Percentiles rank a stretch among this genome's conserved stretches.
Evolutionary conservation across 2,329 filamentous ascomycete genomes (phyloP).

Genomic region (Aspergillus costaricaensis): DNA sequence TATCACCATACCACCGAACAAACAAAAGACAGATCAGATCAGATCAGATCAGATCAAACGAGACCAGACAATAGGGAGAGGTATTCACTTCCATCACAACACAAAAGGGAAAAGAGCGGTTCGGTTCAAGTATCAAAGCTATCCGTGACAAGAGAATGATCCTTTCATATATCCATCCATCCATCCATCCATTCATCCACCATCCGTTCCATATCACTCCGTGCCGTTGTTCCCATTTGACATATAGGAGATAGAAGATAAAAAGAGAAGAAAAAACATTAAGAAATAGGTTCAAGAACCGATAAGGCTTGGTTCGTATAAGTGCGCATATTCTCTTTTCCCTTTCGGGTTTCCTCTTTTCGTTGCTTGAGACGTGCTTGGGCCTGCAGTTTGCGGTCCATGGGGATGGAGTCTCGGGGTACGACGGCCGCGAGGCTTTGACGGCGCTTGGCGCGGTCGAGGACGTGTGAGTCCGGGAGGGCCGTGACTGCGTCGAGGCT

Average conservation of each 20-base stretch:
- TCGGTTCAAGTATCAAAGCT: neutral
- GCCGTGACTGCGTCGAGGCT: constrained; percentile 33
- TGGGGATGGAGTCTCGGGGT: constrained; percentile 28
- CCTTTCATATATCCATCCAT: too few species aligned
- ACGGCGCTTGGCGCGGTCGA: constrained; percentile 25
- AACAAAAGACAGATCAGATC: neutral
- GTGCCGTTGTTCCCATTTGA: neutral
- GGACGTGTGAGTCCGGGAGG: constrained; percentile 17
- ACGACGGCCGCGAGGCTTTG: constrained; percentile 25
- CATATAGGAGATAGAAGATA: neutral
- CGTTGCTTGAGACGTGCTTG: constrained; percentile 36
- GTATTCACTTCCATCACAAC: neutral
- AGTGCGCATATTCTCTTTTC: constrained; percentile 36
- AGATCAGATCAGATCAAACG: neutral
- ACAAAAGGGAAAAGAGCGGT: neutral
- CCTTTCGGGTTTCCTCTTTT: constrained; percentile 31
- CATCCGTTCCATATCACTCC: neutral
- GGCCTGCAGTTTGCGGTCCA: constrained; percentile 38
- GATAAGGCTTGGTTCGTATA: constrained; percentile 8
- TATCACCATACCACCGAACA: neutral
- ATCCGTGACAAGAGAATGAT: neutral
- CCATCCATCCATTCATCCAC: too few species aligned
- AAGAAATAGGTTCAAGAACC: constrained; percentile 5
- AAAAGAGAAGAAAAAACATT: neutral
- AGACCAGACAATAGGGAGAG: neutral